A percentile compares a stretch with the other conserved stretches of the same genome.
These are phyloP conservation scores for Xylariales sp. DNA, from an alignment of 2,329 filamentous ascomycete genomes.

Conservation along the genomic window DNA sequence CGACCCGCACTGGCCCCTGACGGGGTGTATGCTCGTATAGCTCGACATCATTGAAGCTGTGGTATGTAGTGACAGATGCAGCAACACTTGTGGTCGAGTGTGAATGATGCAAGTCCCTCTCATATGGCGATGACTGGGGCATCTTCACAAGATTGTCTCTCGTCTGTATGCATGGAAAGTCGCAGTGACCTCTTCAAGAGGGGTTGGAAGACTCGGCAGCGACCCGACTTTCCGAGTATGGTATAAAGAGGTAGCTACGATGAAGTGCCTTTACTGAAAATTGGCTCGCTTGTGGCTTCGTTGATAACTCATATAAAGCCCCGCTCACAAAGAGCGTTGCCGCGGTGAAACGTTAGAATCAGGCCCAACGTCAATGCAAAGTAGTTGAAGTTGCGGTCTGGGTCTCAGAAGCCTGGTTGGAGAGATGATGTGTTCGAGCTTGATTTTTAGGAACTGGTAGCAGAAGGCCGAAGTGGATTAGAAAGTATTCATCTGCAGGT, in stretches of 20 bases:
- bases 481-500: not conserved
- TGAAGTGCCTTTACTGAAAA: too few relatives aligned
- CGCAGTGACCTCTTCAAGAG: not conserved
- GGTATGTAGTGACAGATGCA: conserved; percentile 46
- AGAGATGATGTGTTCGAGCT: not conserved
- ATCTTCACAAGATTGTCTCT: conserved; percentile 2
- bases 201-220: not conserved
- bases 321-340: not conserved
- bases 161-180: conserved; percentile 2
- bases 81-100: conserved; percentile 37
- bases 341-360: not conserved
- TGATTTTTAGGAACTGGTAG: not conserved
- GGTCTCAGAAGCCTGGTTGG: not conserved
- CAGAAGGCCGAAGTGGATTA: not conserved
- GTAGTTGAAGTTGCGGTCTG: conserved; percentile 3
- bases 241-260: not conserved
- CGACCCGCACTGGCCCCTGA: conserved; percentile 10
- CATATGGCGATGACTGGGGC: not conserved
- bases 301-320: not conserved
- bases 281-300: too few relatives aligned
- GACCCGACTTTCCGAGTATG: too few relatives aligned
- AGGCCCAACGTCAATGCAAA: not conserved
- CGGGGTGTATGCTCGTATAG: conserved; percentile 34
- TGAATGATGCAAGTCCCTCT: conserved; percentile 20
- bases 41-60: conserved; percentile 50